A percentile compares a stretch with the other conserved stretches of the same genome.
Evolutionary conservation across 495 filamentous ascomycete species (phyloP).

Genomic region (Aspergillus haitiensis): DNA sequence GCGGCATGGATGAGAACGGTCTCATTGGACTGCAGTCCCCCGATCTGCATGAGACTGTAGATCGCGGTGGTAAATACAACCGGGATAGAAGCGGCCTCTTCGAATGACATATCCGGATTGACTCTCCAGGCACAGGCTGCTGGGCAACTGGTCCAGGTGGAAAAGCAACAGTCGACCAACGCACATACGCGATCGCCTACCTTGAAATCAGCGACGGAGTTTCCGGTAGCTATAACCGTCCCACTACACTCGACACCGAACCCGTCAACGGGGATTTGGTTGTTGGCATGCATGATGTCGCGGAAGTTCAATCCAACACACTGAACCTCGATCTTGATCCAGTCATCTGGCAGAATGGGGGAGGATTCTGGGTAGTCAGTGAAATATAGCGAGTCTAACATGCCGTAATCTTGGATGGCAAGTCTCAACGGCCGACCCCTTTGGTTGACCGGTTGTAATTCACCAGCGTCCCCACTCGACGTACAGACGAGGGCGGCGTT

Average conservation of each 20-base stretch:
- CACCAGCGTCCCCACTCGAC: neutral
- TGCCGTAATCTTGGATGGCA: conserved; percentile 5
- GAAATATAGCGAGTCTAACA: conserved; percentile 19
- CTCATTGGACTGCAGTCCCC: conserved; percentile 31
- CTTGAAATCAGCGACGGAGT: conserved; percentile 25
- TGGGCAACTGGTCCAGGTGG: conserved; percentile 13
- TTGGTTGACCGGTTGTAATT: neutral
- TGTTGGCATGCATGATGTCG: conserved; percentile 43
- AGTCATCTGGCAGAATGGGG: conserved; percentile 11
- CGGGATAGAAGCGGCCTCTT: conserved; percentile 34
- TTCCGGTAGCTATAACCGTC: conserved; percentile 29
- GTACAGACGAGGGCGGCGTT: neutral
- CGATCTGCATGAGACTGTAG: conserved; percentile 35
- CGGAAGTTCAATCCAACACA: conserved; percentile 43
- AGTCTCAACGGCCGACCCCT: neutral
- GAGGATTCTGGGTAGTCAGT: conserved; percentile 18
- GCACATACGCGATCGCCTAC: conserved; percentile 45
- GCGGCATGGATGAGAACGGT: conserved; percentile 53
- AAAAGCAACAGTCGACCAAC: conserved; percentile 6
- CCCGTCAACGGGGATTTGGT: conserved; percentile 26
- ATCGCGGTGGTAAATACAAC: conserved; percentile 35
- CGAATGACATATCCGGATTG: conserved; percentile 30
- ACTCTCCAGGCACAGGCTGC: conserved; percentile 9
- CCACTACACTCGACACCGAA: conserved; percentile 46
- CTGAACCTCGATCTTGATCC: conserved; percentile 29